Evolutionary conservation across 2,329 filamentous ascomycete genomes (phyloP), one percentile per base, ranked within the genome.

Genomic region (Aspergillus terreus): DNA sequence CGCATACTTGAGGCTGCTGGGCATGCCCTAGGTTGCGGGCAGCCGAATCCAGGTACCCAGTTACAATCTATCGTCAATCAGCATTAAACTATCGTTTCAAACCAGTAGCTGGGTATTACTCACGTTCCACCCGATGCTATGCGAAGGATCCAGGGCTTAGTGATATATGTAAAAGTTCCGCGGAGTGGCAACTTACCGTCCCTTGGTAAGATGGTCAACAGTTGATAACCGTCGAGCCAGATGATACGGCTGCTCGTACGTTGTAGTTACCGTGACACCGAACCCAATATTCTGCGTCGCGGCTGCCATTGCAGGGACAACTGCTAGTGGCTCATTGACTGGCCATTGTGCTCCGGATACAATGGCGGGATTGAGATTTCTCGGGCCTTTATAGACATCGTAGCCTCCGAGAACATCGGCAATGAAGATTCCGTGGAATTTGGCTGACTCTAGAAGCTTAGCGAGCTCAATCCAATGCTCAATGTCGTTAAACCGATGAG

Each of bases 241-340:
- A 57, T 86, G 81, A 60, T 86, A 88, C 0, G 85, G 85, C 61
- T 84, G 79, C 63, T 88, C 85, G 55, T 88, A 88, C 0, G 83
- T 86, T 0, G 85, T 87, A 1, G 81, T 80, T 0, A 84, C 78
- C 0, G 85, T 88, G 1, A 88, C 82, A 0, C 85, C 85, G 54
- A 88, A 88, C 0, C 80, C 82, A n/a, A 89, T 78, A 52, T 76
- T 86, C 56, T 81, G 78, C 0, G 85, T 88, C 0, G 76, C 84
- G 1, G 84, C 84, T 1, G 85, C 84, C 83, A 88, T 86, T 2
- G 84, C 83, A 2, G 84, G 77, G 0, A 88, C 75, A 2, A 84
- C 77, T 1, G 80, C 78, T 1, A 88, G 62, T 0, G 85, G 85
- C 63, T 88, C 85, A 53, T 86, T 87, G n/a, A 87, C 82, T 0